Base-by-base conservation (phyloP, 1,284 basidiomycete species). In the Filobasidium uniguttulatum region DNA sequence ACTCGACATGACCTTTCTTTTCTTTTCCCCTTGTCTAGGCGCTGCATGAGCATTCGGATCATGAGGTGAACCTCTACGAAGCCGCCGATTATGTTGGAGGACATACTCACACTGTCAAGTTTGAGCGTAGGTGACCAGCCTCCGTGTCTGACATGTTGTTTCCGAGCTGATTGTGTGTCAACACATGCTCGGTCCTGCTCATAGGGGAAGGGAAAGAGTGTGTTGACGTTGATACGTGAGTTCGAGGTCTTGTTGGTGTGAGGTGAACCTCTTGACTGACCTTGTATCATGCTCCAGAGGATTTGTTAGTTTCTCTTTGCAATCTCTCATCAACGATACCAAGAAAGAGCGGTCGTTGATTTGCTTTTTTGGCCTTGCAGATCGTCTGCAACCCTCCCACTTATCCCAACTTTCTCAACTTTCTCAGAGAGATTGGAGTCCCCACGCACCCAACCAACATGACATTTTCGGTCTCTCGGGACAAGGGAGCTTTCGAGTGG, bases 31-130 rank as follows among this genome's bases (percentile, higher is more conserved):
- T 19, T 14, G 8, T 5, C 33, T 26, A 77, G 76, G 66, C 79
- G 14, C 70, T 88, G 55, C 87, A 88, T 62, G 82, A 88, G 61
- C 72, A 82, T 61, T 83, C 81, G 41, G 75, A 80, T 36, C 82
- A 86, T 63, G 77, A 84, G 62, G 84, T 86, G 3, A 81, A 87
- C 59, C 69, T 88, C 0, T 87, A 80, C 63, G 85, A 89, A 63
- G 73, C 79, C 1, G 79, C 80, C 44, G 64, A 67, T 43, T 75
- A 80, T 46, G 75, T 80, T 0, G 85, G 85, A 19, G 85, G 85
- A 2, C 85, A 89, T 63, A 82, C 83, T 15, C 81, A 88, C 60
- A 87, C 84, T 0, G 79, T 84, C 12, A 63, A 63, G 15, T 85
- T 79, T 62, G 65, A 60, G 10, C 70, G 67, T 67, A 48, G 56